phyloP scores from a whole-genome alignment of 495 filamentous ascomycete species.

The Neurospora cerealis region DNA sequence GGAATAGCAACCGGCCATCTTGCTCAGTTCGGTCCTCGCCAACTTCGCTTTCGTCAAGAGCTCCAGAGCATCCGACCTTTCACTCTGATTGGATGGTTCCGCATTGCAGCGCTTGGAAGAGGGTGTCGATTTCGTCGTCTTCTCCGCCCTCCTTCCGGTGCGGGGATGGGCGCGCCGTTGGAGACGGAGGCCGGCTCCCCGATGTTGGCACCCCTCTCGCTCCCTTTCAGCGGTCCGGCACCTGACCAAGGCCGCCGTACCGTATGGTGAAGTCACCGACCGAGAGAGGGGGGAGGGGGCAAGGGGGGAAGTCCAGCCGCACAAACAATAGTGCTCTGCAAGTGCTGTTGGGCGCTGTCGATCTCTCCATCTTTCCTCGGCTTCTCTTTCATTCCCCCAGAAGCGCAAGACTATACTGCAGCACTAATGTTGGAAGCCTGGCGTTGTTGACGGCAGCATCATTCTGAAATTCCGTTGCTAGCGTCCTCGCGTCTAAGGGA shows the following conservation, averaged over 20 bases:
- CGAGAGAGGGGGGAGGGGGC: background rate
- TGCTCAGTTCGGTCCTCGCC: background rate
- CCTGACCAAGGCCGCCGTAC: background rate
- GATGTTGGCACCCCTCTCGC: background rate
- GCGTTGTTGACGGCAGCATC: too few relatives aligned
- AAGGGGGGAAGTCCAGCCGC: background rate
- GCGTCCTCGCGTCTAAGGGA: background rate
- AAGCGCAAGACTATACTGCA: background rate
- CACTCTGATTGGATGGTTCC: background rate
- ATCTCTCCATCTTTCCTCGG: background rate
- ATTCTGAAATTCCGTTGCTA: background rate
- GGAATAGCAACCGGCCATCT: background rate
- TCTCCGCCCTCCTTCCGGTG: background rate
- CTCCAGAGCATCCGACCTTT: background rate
- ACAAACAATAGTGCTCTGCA: background rate
- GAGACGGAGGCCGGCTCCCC: background rate
- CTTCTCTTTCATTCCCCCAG: background rate
- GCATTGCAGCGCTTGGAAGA: background rate
- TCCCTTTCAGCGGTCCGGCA: background rate
- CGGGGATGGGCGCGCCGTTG: background rate
- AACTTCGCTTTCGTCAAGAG: background rate
- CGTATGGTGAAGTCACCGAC: background rate
- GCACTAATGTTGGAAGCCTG: background rate
- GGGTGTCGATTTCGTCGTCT: background rate
- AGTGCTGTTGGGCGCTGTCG: background rate